A percentile compares a stretch with the other conserved stretches of the same genome.
Evolutionary conservation across 129 eudicot species (phyloP).

Genomic region (Helichrysum umbraculigerum): DNA sequence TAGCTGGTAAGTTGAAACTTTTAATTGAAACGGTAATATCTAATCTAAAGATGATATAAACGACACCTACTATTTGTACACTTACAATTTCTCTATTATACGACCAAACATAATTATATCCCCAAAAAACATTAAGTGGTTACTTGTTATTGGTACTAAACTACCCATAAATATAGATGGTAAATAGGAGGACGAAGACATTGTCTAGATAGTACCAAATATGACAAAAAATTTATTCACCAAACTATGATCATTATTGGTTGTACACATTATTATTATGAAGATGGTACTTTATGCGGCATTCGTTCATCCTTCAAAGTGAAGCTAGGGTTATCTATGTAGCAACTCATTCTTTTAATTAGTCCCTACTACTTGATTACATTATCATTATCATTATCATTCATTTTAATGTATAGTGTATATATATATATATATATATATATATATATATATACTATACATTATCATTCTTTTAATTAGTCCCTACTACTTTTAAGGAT

Average conservation of each 20-base stretch:
- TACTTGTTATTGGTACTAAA: not conserved
- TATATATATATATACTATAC: not conserved
- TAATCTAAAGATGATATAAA: too few relatives aligned
- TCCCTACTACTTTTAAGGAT: too few relatives aligned
- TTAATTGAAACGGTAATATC: too few relatives aligned
- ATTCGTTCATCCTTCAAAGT: constrained; percentile 39
- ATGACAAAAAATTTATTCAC: constrained; percentile 33
- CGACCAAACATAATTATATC: not conserved
- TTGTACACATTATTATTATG: constrained; percentile 30
- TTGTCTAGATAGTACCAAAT: constrained; percentile 21
- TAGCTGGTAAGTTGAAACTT: not conserved
- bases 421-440: not conserved
- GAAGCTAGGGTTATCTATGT: constrained; percentile 37
- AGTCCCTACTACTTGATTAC: constrained; percentile 37
- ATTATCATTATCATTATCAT: constrained; percentile 25
- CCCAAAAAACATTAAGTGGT: not conserved
- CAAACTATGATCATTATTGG: constrained; percentile 35
- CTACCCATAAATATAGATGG: not conserved
- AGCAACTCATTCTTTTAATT: constrained; percentile 27
- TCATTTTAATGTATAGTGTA: constrained; percentile 21
- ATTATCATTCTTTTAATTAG: too few relatives aligned
- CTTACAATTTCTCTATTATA: not conserved
- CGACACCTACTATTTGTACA: too few relatives aligned
- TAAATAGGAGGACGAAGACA: not conserved
- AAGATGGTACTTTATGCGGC: constrained; percentile 40